Conservation (phyloP, 345 rosid species). For the Linum tenue region DNA sequence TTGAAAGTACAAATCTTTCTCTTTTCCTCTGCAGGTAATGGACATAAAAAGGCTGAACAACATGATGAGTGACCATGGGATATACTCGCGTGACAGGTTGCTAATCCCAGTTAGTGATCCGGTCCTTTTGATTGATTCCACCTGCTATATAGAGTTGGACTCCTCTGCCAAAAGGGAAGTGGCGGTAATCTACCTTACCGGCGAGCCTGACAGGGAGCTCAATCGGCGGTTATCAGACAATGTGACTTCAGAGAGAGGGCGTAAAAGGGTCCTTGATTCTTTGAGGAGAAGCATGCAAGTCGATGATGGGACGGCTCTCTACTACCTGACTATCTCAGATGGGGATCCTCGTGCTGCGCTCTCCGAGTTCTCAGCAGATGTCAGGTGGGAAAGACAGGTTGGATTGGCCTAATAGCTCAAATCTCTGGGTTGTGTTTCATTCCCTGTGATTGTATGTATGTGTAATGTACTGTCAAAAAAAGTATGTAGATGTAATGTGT, state of each 20-base stretch:
- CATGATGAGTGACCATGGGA: conserved; percentile 44
- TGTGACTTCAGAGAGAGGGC: conserved; percentile 43
- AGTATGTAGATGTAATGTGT: no score
- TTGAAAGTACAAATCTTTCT: neutral
- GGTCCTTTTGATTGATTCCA: conserved; percentile 39
- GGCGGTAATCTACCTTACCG: conserved; percentile 70
- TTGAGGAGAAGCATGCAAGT: conserved; percentile 85
- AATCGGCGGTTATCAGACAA: conserved; percentile 16
- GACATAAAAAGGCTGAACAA: conserved; percentile 73
- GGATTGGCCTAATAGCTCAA: conserved; percentile 25
- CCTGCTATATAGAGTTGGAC: conserved; percentile 81
- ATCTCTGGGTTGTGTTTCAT: no score
- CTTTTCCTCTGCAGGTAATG: conserved; percentile 45
- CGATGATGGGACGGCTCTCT: conserved; percentile 75
- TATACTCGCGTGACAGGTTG: conserved; percentile 59
- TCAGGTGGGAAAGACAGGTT: conserved; percentile 58
- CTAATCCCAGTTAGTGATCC: conserved; percentile 71
- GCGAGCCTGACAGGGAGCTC: conserved; percentile 34
- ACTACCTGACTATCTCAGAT: conserved; percentile 66
- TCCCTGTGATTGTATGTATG: no score
- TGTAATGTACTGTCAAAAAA: no score
- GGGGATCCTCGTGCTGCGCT: conserved; percentile 76
- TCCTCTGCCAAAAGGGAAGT: conserved; percentile 64
- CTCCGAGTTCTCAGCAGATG: conserved; percentile 57
- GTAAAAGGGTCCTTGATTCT: conserved; percentile 52